Percentiles rank a stretch among this genome's conserved stretches.
Evolutionary conservation across 306 rosid genomes (phyloP).

Genomic region (Begonia masoniana): DNA sequence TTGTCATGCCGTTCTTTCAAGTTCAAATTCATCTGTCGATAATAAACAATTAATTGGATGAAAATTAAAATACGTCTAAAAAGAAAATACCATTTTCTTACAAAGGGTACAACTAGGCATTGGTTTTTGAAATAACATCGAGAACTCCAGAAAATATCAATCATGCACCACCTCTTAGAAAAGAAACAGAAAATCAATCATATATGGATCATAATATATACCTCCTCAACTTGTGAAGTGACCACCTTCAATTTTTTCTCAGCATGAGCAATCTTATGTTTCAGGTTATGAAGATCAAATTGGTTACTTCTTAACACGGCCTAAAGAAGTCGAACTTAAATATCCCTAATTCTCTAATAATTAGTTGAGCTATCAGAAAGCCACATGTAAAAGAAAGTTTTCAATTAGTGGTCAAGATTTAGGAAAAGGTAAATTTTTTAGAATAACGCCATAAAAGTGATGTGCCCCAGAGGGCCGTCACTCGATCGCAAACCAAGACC

Average conservation of each 20-base stretch:
- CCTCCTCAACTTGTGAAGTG: slow-evolving; percentile 54
- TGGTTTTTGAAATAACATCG: neutral
- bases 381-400: slow-evolving; percentile 2
- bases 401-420: neutral
- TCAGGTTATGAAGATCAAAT: slow-evolving; percentile 56
- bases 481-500: too few relatives aligned
- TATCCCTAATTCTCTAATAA: slow-evolving; percentile 33
- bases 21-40: neutral
- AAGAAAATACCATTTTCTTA: too few relatives aligned
- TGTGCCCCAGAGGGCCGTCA: too few relatives aligned
- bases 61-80: too few relatives aligned
- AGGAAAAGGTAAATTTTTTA: neutral
- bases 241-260: slow-evolving; percentile 34
- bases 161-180: neutral
- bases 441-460: neutral
- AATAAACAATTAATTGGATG: too few relatives aligned
- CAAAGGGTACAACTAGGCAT: neutral
- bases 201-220: slow-evolving; percentile 6
- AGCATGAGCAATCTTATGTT: slow-evolving; percentile 46
- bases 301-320: slow-evolving; percentile 53
- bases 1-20: neutral
- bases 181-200: neutral
- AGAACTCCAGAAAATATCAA: neutral
- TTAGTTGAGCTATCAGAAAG: slow-evolving; percentile 22
- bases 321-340: slow-evolving; percentile 76